Conservation (phyloP, 306 rosid genomes). For the Castanea crenata region DNA sequence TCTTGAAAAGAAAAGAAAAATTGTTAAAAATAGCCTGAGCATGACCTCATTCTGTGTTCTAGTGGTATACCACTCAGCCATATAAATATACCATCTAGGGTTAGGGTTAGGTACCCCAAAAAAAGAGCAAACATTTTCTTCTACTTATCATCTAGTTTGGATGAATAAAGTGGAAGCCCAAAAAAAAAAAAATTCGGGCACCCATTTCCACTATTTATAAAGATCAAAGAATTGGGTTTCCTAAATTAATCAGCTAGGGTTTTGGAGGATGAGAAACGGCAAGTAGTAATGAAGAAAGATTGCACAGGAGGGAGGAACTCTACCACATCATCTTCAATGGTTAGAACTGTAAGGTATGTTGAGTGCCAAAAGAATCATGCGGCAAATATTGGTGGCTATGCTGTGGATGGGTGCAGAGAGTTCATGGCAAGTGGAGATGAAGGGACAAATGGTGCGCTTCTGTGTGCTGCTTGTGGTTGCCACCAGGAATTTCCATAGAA, state of each 20-base stretch:
- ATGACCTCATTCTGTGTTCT: slow-evolving; percentile 14
- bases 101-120: slow-evolving; percentile 54
- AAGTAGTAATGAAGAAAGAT: slow-evolving; percentile 64
- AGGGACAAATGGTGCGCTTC: slow-evolving; percentile 54
- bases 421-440: slow-evolving; percentile 69
- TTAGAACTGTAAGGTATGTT: slow-evolving; percentile 60
- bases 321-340: slow-evolving; percentile 53
- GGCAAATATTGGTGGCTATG: slow-evolving; percentile 83
- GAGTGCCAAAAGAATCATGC: slow-evolving; percentile 97
- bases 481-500: slow-evolving; percentile 80
- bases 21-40: slow-evolving; percentile 39
- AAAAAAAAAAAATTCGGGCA: background rate
- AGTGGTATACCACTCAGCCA: slow-evolving; percentile 12
- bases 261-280: slow-evolving; percentile 66
- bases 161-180: background rate
- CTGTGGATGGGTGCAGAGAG: slow-evolving; percentile 88
- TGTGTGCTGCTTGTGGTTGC: slow-evolving; percentile 91
- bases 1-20: background rate
- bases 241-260: slow-evolving; percentile 8
- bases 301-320: slow-evolving; percentile 30
- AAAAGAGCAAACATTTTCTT: background rate
- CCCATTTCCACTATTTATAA: background rate
- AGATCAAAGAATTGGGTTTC: slow-evolving; percentile 14
- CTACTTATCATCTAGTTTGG: background rate
- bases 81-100: slow-evolving; percentile 48